These are phyloP conservation scores for Agrocybe pediades DNA, from an alignment of 768 basidiomycete genomes.

Conservation along the genomic window DNA sequence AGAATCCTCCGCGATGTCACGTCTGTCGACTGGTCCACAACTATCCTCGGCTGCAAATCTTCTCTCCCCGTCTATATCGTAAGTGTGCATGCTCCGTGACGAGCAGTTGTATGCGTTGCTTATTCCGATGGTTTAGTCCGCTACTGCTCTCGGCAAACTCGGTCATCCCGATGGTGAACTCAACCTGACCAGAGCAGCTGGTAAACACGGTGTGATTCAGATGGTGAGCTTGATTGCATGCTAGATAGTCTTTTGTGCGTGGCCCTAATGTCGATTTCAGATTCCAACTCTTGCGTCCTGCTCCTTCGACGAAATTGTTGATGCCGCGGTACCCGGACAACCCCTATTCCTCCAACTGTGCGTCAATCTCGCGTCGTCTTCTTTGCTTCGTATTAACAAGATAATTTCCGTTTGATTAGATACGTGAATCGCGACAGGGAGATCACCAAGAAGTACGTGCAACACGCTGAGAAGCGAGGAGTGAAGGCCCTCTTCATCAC, in stretches of 20 bases:
- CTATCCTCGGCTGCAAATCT: constrained; percentile 65
- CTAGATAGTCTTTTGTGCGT: background rate
- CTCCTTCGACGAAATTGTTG: constrained; percentile 91
- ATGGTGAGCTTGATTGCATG: constrained; percentile 42
- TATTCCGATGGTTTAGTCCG: constrained; percentile 38
- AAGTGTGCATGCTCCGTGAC: constrained; percentile 24
- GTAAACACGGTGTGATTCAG: constrained; percentile 68
- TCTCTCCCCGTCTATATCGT: constrained; percentile 47
- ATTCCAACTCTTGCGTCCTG: constrained; percentile 95
- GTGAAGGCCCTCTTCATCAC: constrained; percentile 96
- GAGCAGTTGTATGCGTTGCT: background rate
- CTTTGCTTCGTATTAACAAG: constrained; percentile 15
- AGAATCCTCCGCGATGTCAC: constrained; percentile 83
- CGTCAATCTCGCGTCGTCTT: no score
- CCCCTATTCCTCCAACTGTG: constrained; percentile 84
- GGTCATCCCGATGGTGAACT: constrained; percentile 96
- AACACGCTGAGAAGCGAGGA: constrained; percentile 88
- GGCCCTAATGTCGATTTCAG: constrained; percentile 36
- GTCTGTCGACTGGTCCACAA: constrained; percentile 80
- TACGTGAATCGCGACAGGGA: constrained; percentile 90
- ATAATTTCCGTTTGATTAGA: constrained; percentile 31
- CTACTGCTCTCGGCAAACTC: constrained; percentile 92
- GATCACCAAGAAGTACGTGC: constrained; percentile 82
- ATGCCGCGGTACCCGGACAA: constrained; percentile 77
- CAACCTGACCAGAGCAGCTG: constrained; percentile 87